Evolutionary conservation across 2,329 filamentous ascomycete species (phyloP).

Genomic region (Whalleya microplaca): DNA sequence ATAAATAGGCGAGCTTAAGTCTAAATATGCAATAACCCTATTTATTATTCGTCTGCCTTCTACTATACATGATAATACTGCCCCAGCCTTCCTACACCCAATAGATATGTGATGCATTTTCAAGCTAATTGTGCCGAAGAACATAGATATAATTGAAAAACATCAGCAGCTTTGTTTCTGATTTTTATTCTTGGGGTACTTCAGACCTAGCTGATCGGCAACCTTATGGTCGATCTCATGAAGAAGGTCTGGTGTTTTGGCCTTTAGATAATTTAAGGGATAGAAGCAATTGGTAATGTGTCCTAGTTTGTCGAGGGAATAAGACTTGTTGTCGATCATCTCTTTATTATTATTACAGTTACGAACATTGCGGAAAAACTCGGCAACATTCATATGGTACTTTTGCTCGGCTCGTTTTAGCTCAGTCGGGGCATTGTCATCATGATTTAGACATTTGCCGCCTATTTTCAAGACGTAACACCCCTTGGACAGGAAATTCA

Average conservation of each 20-base stretch:
- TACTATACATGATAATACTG: too few species aligned
- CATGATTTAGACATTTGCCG: not conserved
- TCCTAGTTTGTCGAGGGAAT: not conserved
- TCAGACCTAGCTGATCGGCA: not conserved
- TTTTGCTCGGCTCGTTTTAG: not conserved
- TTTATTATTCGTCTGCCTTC: too few species aligned
- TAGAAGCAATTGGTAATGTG: slow-evolving; percentile 3
- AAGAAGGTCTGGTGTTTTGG: not conserved
- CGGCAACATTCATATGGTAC: not conserved
- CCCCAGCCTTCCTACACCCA: too few species aligned
- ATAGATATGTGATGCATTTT: too few species aligned
- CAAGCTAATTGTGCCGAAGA: too few species aligned
- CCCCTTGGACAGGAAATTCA: not conserved
- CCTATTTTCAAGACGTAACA: slow-evolving; percentile 7
- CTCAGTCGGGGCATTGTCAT: slow-evolving; percentile 5
- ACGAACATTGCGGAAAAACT: slow-evolving; percentile 10
- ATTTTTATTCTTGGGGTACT: not conserved
- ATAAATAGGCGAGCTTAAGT: too few species aligned
- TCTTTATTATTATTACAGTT: slow-evolving; percentile 8
- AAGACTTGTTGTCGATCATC: not conserved
- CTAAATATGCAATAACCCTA: too few species aligned
- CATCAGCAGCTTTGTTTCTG: not conserved
- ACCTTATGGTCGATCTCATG: not conserved
- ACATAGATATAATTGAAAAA: not conserved
- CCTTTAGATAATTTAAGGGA: not conserved